Base-by-base conservation (phyloP, 169 alveolate species). In the Fabrea salina region DNA sequence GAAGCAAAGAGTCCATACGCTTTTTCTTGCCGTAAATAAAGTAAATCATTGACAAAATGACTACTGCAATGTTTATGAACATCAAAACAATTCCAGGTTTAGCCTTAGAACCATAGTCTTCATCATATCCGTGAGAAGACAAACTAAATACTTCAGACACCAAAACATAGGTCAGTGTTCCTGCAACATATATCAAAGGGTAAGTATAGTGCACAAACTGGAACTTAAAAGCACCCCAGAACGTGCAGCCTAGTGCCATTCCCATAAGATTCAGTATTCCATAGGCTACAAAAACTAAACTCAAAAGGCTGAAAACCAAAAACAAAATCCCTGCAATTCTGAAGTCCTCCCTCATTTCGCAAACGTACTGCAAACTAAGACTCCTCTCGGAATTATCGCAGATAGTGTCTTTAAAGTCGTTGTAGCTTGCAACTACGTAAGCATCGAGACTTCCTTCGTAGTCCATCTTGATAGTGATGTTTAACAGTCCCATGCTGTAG, bases 261-360 rank as follows among this genome's bases (percentile, higher is more conserved):
- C 75, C 75, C 50, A 64, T 35, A 13, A 64, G 22, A 16, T 19
- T 19, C 7, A 64, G 54, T 19, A 64, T 64, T 4, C 57, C 75
- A 40, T 64, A 64, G 5, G 39, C 35, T 19, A 19, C 19, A 16
- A 64, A 4, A 13, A 41, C 27, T 16, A 19, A 37, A 2, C 43
- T 22, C 41, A 64, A n/a, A 16, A 37, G 19, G 19, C 57, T 39
- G 41, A 64, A 64, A 32, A 40, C 37, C 2, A 64, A 16, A 37
- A 64, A 64, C n/a, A 64, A 6, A 37, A 64, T 64, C n/a, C 75
- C 75, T 19, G 75, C 75, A 37, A 56, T 64, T 39, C 41, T 56
- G 33, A 33, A 64, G 57, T 64, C 75, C 30, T 64, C 37, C 41
- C 75, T 0, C 7, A 19, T 25, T 4, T 64, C 75, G n/a, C 75